Percentiles rank a stretch among this genome's conserved stretches.
Conservation (phyloP, 345 rosid genomes). For the Rhizophora apiculata region DNA sequence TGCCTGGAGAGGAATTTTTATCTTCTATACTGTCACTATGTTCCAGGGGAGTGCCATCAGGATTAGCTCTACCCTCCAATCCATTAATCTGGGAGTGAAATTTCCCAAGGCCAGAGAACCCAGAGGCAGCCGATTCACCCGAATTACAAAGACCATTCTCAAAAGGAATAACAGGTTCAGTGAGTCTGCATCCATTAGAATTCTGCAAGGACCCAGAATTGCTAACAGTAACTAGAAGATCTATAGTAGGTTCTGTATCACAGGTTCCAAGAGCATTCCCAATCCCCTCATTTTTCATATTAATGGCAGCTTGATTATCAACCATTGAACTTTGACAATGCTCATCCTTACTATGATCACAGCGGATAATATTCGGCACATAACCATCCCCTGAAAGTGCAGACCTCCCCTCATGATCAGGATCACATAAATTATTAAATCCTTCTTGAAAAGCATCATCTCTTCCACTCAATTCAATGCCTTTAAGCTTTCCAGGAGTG, state of each 20-base stretch:
- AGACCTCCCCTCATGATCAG: conserved; percentile 20
- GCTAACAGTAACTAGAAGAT: conserved; percentile 19
- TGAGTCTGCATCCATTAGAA: conserved; percentile 25
- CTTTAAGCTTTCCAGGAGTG: conserved; percentile 28
- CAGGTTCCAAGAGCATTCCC: conserved; percentile 27
- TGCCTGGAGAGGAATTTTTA: conserved; percentile 13
- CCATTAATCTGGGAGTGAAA: conserved; percentile 25
- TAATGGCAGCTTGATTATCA: conserved; percentile 18
- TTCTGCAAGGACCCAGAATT: conserved; percentile 21
- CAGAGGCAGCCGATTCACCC: conserved; percentile 13
- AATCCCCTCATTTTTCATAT: conserved; percentile 30
- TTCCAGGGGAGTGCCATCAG: conserved; percentile 20
- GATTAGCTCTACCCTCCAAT: conserved; percentile 9
- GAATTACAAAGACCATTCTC: conserved; percentile 29
- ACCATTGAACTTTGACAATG: conserved; percentile 34
- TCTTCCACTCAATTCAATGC: conserved; percentile 26
- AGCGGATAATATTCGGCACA: conserved; percentile 14
- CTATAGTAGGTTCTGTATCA: conserved; percentile 22
- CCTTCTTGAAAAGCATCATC: conserved; percentile 15
- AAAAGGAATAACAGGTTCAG: conserved; percentile 16
- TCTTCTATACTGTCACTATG: conserved; percentile 20
- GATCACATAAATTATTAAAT: neutral
- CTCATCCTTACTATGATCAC: conserved; percentile 19
- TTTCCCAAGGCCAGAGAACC: conserved; percentile 16
- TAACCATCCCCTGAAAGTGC: conserved; percentile 20